Base-by-base conservation (phyloP, 257 asterid genomes). In the Lavandula angustifolia region DNA sequence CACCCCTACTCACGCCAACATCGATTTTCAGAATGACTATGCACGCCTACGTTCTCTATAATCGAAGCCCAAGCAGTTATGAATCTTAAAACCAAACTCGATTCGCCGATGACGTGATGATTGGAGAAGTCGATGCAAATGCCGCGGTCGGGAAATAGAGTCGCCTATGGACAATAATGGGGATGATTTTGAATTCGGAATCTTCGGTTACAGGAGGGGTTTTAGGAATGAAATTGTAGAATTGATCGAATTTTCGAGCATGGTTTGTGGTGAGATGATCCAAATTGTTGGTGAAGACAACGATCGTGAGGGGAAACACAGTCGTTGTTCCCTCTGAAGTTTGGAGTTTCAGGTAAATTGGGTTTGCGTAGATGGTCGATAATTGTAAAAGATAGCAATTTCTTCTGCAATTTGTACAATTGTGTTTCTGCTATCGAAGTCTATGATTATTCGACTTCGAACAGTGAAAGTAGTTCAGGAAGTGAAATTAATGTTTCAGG, bases 21-120 rank as follows among this genome's bases (percentile, higher is more conserved):
- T 22, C 27, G 27, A 22, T 22, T 22, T 22, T 22, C 27, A 22
- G 27, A 22, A 22, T 1, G 27, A 22, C 27, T 22, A 22, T 22
- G 27, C 27, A 22, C 27, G 27, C 27, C 27, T 22, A 22, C 27
- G 27, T 22, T 22, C 27, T 22, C 27, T 73, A n/a, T 43, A 27
- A 35, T 62, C 4, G 60, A 61, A 56, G 85, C 75, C 95, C 95
- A 86, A 2, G 82, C 66, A 41, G 7, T 56, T 7, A 75, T 32
- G 52, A 83, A 83, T 2, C 72, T 42, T 7, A 62, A 49, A 10
- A 84, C 67, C 1, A 82, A 73, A 53, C 73, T 71, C 1, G 72
- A 86, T 31, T 81, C 90, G 9, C 82, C 87, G 4, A 74, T 53
- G 0, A 60, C 32, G n/a, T 86, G 90, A 9, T 72, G 79, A 58